These are phyloP conservation scores for Arbutus unedo DNA, from an alignment of 148 eudicot genomes.

Conservation along the genomic window DNA sequence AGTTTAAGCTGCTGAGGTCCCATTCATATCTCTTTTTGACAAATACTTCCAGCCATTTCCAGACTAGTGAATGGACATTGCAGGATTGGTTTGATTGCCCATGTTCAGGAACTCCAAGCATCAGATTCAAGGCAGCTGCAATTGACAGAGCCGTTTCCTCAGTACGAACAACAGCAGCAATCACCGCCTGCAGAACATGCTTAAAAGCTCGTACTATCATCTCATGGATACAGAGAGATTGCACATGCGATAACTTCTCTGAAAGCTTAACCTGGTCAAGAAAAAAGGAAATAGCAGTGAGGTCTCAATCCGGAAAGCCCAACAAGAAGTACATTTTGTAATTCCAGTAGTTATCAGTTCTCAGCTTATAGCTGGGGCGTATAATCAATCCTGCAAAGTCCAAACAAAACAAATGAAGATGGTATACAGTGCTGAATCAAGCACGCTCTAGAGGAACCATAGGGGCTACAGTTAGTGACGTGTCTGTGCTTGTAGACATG, in stretches of 20 bases:
- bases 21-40: slow-evolving; percentile 82
- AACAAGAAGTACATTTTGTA: not conserved
- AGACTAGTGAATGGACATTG: slow-evolving; percentile 54
- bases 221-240: slow-evolving; percentile 98
- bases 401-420: not conserved
- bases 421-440: not conserved
- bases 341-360: not conserved
- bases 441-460: not conserved
- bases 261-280: slow-evolving; percentile 85
- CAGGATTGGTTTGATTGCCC: slow-evolving; percentile 32
- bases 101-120: slow-evolving; percentile 72
- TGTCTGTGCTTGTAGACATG: not conserved
- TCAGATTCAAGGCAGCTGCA: slow-evolving; percentile 82
- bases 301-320: slow-evolving; percentile 10
- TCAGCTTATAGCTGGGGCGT: slow-evolving; percentile 7
- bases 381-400: not conserved
- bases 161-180: slow-evolving; percentile 58
- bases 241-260: slow-evolving; percentile 95
- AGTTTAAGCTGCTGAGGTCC: slow-evolving; percentile 71
- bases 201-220: slow-evolving; percentile 99
- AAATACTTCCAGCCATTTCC: slow-evolving; percentile 87
- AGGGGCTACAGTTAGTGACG: not conserved
- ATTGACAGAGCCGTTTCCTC: slow-evolving; percentile 69
- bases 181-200: slow-evolving; percentile 94
- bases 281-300: slow-evolving; percentile 13